These are phyloP conservation scores for Talaromyces sp. DNA, from an alignment of 2,329 filamentous ascomycete genomes.

Conservation along the genomic window DNA sequence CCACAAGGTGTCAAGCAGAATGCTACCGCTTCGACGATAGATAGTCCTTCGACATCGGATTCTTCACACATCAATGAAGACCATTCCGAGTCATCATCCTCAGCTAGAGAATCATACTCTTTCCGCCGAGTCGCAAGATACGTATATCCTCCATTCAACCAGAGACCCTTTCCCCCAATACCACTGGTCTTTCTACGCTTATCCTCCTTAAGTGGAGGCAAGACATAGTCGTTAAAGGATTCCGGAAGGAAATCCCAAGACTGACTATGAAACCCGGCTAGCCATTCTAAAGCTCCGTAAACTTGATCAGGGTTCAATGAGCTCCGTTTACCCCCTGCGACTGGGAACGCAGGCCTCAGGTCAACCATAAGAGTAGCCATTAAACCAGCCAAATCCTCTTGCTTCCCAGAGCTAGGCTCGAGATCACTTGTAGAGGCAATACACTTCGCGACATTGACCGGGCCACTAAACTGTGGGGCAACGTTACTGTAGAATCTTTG, in stretches of 20 bases:
- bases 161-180: slow-evolving; percentile 42
- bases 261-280: slow-evolving; percentile 62
- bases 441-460: slow-evolving; percentile 55
- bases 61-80: slow-evolving; percentile 51
- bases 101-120: slow-evolving; percentile 56
- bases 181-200: slow-evolving; percentile 30
- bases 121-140: slow-evolving; percentile 65
- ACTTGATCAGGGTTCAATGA: slow-evolving; percentile 54
- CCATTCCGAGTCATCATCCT: slow-evolving; percentile 60
- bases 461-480: slow-evolving; percentile 51
- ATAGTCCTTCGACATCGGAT: slow-evolving; percentile 21
- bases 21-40: slow-evolving; percentile 59
- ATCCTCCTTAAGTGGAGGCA: slow-evolving; percentile 61
- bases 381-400: slow-evolving; percentile 33
- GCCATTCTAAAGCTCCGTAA: slow-evolving; percentile 61
- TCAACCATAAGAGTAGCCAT: slow-evolving; percentile 63
- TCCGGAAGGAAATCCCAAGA: slow-evolving; percentile 48
- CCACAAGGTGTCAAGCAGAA: slow-evolving; percentile 52
- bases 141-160: slow-evolving; percentile 70
- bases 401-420: slow-evolving; percentile 18
- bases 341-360: slow-evolving; percentile 55
- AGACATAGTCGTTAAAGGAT: slow-evolving; percentile 30
- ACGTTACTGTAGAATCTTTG: slow-evolving; percentile 65
- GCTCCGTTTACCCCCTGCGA: slow-evolving; percentile 49
- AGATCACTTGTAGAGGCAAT: slow-evolving; percentile 48